Conservation (phyloP, 2,329 filamentous ascomycete genomes). For the Trichoderma koningiopsis region DNA sequence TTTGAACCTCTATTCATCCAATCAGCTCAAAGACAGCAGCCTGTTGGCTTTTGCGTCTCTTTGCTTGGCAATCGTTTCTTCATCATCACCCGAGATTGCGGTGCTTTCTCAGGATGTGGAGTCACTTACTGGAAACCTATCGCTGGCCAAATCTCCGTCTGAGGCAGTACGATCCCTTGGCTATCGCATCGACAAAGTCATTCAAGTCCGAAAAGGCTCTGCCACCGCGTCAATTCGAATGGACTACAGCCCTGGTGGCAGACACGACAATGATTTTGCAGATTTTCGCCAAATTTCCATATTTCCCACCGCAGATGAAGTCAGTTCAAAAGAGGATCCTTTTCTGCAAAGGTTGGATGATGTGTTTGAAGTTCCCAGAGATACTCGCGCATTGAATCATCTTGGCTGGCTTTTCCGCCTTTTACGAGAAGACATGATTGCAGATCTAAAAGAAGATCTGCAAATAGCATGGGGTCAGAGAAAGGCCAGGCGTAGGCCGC, state of each 20-base stretch:
- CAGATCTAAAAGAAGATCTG: slow-evolving; percentile 64
- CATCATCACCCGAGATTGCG: not conserved
- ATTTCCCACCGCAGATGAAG: slow-evolving; percentile 67
- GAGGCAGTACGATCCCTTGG: slow-evolving; percentile 34
- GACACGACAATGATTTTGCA: slow-evolving; percentile 72
- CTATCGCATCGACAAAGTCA: slow-evolving; percentile 44
- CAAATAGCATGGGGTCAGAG: slow-evolving; percentile 53
- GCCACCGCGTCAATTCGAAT: not conserved
- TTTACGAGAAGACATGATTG: slow-evolving; percentile 70
- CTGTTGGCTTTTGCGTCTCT: slow-evolving; percentile 28
- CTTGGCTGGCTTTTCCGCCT: slow-evolving; percentile 73
- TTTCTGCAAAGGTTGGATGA: slow-evolving; percentile 59
- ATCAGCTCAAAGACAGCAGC: not conserved
- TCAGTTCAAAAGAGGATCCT: slow-evolving; percentile 52
- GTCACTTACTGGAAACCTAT: slow-evolving; percentile 31
- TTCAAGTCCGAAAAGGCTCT: slow-evolving; percentile 37
- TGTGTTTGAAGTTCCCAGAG: slow-evolving; percentile 44
- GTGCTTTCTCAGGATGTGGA: slow-evolving; percentile 29
- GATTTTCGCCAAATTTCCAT: slow-evolving; percentile 65
- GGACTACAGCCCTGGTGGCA: slow-evolving; percentile 56
- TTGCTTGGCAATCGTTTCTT: slow-evolving; percentile 27
- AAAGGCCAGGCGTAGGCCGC: slow-evolving; percentile 45
- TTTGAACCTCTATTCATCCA: not conserved
- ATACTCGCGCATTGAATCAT: slow-evolving; percentile 50
- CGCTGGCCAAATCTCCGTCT: slow-evolving; percentile 33